These are phyloP conservation scores for Coemansia sp. DNA, from an alignment of 192 early-diverging fungal species.

Conservation along the genomic window DNA sequence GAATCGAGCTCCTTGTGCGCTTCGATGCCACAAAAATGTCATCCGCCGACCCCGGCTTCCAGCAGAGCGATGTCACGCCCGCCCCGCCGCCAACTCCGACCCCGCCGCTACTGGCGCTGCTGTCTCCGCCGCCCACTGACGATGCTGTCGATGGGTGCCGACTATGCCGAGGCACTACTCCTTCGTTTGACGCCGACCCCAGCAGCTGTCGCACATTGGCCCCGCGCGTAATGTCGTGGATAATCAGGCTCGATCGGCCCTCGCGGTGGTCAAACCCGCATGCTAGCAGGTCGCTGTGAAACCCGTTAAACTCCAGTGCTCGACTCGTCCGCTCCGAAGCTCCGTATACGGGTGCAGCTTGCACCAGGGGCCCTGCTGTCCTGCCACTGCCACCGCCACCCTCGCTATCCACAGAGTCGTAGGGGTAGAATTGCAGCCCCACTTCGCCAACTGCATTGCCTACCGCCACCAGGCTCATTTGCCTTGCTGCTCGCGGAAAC, in stretches of 20 bases:
- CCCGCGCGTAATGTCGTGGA: conserved; percentile 31
- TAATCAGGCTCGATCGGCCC: conserved; percentile 27
- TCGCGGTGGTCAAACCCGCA: conserved; percentile 46
- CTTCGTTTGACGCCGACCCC: conserved; percentile 5
- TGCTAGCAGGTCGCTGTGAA: conserved; percentile 34
- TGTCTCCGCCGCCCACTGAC: conserved; percentile 3
- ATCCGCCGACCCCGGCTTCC: conserved; percentile 34
- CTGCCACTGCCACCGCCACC: neutral
- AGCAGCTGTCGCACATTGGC: conserved; percentile 37
- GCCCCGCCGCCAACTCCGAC: conserved; percentile 11
- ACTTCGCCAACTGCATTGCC: conserved; percentile 34
- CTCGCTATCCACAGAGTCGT: neutral
- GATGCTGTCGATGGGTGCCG: conserved; percentile 18
- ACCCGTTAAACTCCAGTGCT: conserved; percentile 30
- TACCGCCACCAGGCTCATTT: conserved; percentile 30
- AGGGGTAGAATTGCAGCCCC: conserved; percentile 33
- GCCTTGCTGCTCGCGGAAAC: conserved; percentile 21
- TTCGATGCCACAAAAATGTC: conserved; percentile 36
- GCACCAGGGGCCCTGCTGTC: neutral
- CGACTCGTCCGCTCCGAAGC: conserved; percentile 21
- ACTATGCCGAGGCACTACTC: conserved; percentile 4
- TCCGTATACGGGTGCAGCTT: conserved; percentile 11
- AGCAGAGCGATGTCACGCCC: conserved; percentile 38
- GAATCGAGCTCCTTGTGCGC: conserved; percentile 34
- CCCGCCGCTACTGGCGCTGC: neutral